A percentile compares a stretch with the other conserved stretches of the same genome.
Evolutionary conservation across 2,329 filamentous ascomycete genomes (phyloP).

Genomic region (Lomentospora prolificans): DNA sequence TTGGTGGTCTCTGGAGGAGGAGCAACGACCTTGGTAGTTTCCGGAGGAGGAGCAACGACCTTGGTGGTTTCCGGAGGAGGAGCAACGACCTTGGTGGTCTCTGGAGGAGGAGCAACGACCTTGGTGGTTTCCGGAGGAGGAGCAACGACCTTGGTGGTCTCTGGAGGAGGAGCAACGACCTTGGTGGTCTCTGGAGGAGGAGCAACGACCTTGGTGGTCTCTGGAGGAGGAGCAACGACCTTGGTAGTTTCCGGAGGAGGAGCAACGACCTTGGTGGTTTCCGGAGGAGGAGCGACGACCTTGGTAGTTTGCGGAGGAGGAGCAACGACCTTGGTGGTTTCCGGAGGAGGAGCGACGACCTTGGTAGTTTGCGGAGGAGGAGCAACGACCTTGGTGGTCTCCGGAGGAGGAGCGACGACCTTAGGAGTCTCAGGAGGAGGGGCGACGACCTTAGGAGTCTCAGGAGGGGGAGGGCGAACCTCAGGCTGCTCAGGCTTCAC

Average conservation of each 20-base stretch:
- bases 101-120: conserved; percentile 7
- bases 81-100: neutral
- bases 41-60: neutral
- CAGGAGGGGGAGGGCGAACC: neutral
- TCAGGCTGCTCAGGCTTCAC: no score
- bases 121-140: conserved; percentile 8
- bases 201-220: no score
- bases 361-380: conserved; percentile 8
- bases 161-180: conserved; percentile 5
- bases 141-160: neutral
- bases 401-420: neutral
- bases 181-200: conserved; percentile 5
- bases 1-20: neutral
- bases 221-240: conserved; percentile 8
- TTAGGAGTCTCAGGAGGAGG: conserved; percentile 1
- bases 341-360: no score
- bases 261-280: conserved; percentile 9
- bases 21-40: neutral
- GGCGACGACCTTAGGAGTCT: neutral
- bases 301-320: neutral
- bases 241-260: conserved; percentile 10
- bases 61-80: neutral
- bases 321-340: neutral
- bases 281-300: conserved; percentile 7
- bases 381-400: neutral